A percentile compares a stretch with the other conserved stretches of the same genome.
Evolutionary conservation across 106 monocot species (phyloP).

Genomic region (Acorus calamus): DNA sequence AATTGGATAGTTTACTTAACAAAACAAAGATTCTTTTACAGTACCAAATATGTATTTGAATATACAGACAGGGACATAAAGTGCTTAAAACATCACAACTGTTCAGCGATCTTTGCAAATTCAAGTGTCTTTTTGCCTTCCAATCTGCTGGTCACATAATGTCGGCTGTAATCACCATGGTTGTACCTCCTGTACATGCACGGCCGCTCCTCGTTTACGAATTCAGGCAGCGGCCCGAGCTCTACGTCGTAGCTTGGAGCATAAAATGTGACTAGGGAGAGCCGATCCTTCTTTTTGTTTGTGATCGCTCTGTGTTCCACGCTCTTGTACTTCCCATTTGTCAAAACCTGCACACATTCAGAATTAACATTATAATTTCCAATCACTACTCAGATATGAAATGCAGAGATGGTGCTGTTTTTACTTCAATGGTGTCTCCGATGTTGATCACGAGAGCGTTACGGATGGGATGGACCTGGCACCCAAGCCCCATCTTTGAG

Average conservation of each 20-base stretch:
- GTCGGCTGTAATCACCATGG: slow-evolving; percentile 53
- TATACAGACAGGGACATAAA: too few relatives aligned
- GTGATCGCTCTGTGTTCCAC: slow-evolving; percentile 62
- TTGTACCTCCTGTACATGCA: slow-evolving; percentile 40
- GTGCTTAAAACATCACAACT: too few relatives aligned
- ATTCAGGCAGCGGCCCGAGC: slow-evolving; percentile 46
- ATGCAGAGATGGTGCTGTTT: too few relatives aligned
- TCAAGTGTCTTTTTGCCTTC: slow-evolving; percentile 61
- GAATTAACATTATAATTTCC: too few relatives aligned
- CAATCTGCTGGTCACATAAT: slow-evolving; percentile 44
- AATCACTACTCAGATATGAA: too few relatives aligned
- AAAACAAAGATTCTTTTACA: too few relatives aligned
- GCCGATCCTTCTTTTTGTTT: slow-evolving; percentile 18
- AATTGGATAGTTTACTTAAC: too few relatives aligned
- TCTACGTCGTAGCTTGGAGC: slow-evolving; percentile 51
- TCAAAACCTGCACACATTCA: slow-evolving; percentile 27
- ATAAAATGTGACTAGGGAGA: slow-evolving; percentile 63
- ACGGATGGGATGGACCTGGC: slow-evolving; percentile 28
- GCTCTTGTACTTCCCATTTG: slow-evolving; percentile 68
- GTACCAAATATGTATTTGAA: too few relatives aligned
- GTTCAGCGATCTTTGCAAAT: slow-evolving; percentile 35
- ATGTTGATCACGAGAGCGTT: slow-evolving; percentile 59
- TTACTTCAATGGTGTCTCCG: slow-evolving; percentile 59
- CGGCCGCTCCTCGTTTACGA: slow-evolving; percentile 16
- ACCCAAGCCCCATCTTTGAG: slow-evolving; percentile 34